Evolutionary conservation across 176 grass and related monocot genomes (phyloP).

Genomic region (Coix lacrymajobi): DNA sequence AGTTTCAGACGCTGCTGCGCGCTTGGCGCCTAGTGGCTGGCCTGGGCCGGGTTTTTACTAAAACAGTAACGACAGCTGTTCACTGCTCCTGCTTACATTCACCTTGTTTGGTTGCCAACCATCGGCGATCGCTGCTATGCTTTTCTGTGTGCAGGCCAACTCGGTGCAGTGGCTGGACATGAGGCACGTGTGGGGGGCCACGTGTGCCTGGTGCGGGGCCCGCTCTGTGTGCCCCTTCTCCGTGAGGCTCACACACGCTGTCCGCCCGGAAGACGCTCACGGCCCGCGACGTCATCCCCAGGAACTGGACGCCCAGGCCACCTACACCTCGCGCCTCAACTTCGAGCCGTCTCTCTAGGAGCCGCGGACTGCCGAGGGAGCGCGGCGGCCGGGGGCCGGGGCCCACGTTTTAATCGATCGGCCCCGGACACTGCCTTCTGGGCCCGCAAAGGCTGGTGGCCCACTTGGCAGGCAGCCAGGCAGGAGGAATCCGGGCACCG

Average conservation of each 20-base stretch:
- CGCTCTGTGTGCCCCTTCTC: constrained; percentile 77
- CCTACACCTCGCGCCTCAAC: constrained; percentile 97
- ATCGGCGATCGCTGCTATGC: neutral
- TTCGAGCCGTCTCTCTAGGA: constrained; percentile 34
- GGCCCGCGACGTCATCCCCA: constrained; percentile 79
- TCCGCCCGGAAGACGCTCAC: constrained; percentile 61
- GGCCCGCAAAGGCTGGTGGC: constrained; percentile 45
- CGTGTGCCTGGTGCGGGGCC: constrained; percentile 75
- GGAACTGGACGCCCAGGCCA: constrained; percentile 89
- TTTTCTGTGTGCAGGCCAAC: constrained; percentile 48
- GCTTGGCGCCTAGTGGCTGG: neutral
- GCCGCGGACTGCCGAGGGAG: too few species aligned
- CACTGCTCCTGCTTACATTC: neutral
- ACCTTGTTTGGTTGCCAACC: neutral
- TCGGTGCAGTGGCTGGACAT: constrained; percentile 90
- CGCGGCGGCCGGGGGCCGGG: neutral
- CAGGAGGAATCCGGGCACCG: constrained; percentile 19
- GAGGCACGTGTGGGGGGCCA: constrained; percentile 93
- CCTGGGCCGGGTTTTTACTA: neutral
- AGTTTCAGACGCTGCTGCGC: neutral
- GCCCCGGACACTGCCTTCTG: constrained; percentile 14
- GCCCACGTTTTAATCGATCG: constrained; percentile 36
- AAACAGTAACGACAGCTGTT: neutral
- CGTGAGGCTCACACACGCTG: constrained; percentile 77
- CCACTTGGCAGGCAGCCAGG: constrained; percentile 22